Percentiles rank a stretch among this genome's conserved stretches.
phyloP scores from a whole-genome alignment of 805 yeast genomes.

The Ogataea corticis region DNA sequence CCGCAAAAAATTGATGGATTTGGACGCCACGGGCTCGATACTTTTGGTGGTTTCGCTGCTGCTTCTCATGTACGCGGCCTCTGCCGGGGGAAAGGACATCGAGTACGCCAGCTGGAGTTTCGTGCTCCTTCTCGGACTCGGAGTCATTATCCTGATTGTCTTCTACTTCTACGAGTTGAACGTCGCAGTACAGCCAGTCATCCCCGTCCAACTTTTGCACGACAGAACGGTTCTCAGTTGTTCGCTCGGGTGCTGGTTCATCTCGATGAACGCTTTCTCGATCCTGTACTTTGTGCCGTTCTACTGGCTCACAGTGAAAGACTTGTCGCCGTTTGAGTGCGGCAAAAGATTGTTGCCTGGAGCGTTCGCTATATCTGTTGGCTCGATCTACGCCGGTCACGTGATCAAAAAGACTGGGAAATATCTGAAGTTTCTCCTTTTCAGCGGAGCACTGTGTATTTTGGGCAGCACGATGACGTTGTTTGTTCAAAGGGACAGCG shows the following conservation, averaged over 20 bases:
- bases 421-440: slow-evolving; percentile 50
- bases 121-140: slow-evolving; percentile 31
- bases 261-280: slow-evolving; percentile 69
- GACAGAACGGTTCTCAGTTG: slow-evolving; percentile 64
- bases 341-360: slow-evolving; percentile 52
- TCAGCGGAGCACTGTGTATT: slow-evolving; percentile 44
- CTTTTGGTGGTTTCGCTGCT: slow-evolving; percentile 59
- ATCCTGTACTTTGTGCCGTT: slow-evolving; percentile 71
- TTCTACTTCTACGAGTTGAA: slow-evolving; percentile 55
- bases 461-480: slow-evolving; percentile 46
- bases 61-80: slow-evolving; percentile 59
- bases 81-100: slow-evolving; percentile 62
- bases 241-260: slow-evolving; percentile 67
- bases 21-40: slow-evolving; percentile 68
- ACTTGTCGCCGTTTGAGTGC: slow-evolving; percentile 28
- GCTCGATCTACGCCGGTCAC: slow-evolving; percentile 66
- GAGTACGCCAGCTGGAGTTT: slow-evolving; percentile 48
- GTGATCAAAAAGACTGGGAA: slow-evolving; percentile 69
- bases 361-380: slow-evolving; percentile 66
- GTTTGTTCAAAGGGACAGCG: slow-evolving; percentile 15
- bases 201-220: slow-evolving; percentile 60
- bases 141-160: slow-evolving; percentile 35
- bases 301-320: slow-evolving; percentile 41
- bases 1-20: slow-evolving; percentile 50
- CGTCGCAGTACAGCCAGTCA: slow-evolving; percentile 62